Evolutionary conservation across 495 filamentous ascomycete genomes (phyloP).

Genomic region (Cercophora samala): DNA sequence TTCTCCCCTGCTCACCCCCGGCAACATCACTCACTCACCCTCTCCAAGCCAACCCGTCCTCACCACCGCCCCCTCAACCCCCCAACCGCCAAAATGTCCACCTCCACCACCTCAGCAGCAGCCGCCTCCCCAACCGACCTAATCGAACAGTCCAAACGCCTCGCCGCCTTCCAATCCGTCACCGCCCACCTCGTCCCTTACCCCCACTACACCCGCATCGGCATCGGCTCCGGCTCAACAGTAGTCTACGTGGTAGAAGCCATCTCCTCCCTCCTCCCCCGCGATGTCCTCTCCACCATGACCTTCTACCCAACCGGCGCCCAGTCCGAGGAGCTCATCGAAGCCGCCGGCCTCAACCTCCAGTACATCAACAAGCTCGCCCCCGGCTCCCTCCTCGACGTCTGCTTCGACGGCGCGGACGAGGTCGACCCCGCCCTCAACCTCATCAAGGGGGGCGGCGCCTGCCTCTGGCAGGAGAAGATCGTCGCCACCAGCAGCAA

Average conservation of each 20-base stretch:
- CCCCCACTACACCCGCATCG: conserved; percentile 66
- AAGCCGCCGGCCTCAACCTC: conserved; percentile 68
- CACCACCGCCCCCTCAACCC: background rate
- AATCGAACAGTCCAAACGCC: conserved; percentile 79
- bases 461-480: conserved; percentile 97
- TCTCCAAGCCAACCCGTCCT: background rate
- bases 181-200: conserved; percentile 73
- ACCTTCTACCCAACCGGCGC: conserved; percentile 88
- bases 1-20: conserved; percentile 3
- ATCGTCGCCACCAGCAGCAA: conserved; percentile 79
- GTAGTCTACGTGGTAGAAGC: conserved; percentile 95
- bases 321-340: conserved; percentile 80
- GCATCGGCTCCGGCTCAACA: conserved; percentile 91
- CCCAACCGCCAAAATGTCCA: conserved; percentile 17
- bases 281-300: conserved; percentile 56
- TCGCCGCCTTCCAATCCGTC: conserved; percentile 80
- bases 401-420: conserved; percentile 93
- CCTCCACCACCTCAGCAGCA: too few species aligned
- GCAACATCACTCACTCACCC: conserved; percentile 1
- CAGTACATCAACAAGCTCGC: conserved; percentile 72
- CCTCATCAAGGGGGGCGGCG: conserved; percentile 95
- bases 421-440: conserved; percentile 95
- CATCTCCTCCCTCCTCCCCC: conserved; percentile 67
- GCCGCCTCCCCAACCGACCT: conserved; percentile 31
- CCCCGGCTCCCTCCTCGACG: conserved; percentile 55